Evolutionary conservation across 805 yeast species (phyloP), one percentile per base, ranked within the genome.

Genomic region (Teunomyces funiuensis): DNA sequence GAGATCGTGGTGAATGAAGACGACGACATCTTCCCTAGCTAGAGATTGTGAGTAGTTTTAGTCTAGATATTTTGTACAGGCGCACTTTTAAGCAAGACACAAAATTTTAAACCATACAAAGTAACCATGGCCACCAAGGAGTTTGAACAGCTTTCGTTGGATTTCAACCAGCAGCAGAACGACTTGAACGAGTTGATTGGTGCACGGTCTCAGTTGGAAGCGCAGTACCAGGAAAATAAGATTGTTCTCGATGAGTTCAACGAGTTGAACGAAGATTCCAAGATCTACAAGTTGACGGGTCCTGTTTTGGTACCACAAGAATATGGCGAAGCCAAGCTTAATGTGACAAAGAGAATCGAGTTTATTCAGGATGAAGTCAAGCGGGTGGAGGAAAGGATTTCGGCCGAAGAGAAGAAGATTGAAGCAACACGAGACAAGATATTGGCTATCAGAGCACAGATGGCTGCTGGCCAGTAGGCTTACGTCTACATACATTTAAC

Each of bases 231-330:
- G 63, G 99, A 93, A 62, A 90, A 90, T 62, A 82, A 82, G 54
- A 90, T 93, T 37, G 99, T 93, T 11, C 74, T 82, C 50, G 82
- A 78, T 43, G 99, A 93, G 64, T 86, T 93, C 54, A 78, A 76
- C 20, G 44, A 51, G 33, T 67, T 86, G 42, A 76, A 77, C 42
- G 85, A 80, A 26, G 85, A 79, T 28, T 74, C 95, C 11, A 86
- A 85, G 53, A 81, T 93, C 18, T 93, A 79, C 68, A 93, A 93
- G 64, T 74, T 90, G 49, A 85, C 91, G 18, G 99, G 99, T 1
- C 95, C 96, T 5, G 89, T 91, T 3, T 71, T 93, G 45, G 71
- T 95, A 46, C 97, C 97, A 2, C 97, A 91, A 56, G 96, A 89
- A 41, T 77, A 77, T 45, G 60, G 60, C 8, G 98, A 93, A 63